phyloP scores from a whole-genome alignment of 1,139 yeast species.

The Lodderomyces oxycetoniae region DNA sequence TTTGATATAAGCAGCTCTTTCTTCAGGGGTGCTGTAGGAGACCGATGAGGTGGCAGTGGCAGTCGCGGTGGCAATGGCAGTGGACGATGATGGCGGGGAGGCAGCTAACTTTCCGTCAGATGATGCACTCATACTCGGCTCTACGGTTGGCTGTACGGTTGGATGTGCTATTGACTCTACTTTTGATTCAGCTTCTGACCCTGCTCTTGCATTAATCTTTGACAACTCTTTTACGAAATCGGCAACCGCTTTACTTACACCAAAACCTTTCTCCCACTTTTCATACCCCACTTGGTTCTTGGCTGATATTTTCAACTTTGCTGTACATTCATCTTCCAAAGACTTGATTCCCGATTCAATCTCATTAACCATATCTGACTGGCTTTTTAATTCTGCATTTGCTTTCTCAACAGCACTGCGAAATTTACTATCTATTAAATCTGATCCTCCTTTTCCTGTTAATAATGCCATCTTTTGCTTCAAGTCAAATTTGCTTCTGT shows the following conservation, averaged over 20 bases:
- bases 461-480: slow-evolving; percentile 87
- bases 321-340: slow-evolving; percentile 58
- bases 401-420: slow-evolving; percentile 53
- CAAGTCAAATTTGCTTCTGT: slow-evolving; percentile 75
- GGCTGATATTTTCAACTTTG: slow-evolving; percentile 39
- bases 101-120: not conserved
- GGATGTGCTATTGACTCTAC: not conserved
- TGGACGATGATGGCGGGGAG: too few relatives aligned
- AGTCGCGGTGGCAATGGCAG: slow-evolving; percentile 5
- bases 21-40: slow-evolving; percentile 45
- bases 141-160: slow-evolving; percentile 2
- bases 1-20: slow-evolving; percentile 77
- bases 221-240: slow-evolving; percentile 54
- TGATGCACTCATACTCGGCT: not conserved
- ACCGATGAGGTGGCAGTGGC: slow-evolving; percentile 6
- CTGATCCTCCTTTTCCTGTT: slow-evolving; percentile 63
- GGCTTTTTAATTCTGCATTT: slow-evolving; percentile 50
- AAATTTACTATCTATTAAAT: slow-evolving; percentile 43
- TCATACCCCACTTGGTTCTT: slow-evolving; percentile 53
- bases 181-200: not conserved
- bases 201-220: slow-evolving; percentile 1
- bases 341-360: slow-evolving; percentile 71
- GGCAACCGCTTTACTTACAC: slow-evolving; percentile 60
- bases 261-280: slow-evolving; percentile 85
- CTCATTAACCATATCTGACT: slow-evolving; percentile 59